phyloP scores from a whole-genome alignment of 164 flowering plant genomes.

The Dillenia suffruticosa region DNA sequence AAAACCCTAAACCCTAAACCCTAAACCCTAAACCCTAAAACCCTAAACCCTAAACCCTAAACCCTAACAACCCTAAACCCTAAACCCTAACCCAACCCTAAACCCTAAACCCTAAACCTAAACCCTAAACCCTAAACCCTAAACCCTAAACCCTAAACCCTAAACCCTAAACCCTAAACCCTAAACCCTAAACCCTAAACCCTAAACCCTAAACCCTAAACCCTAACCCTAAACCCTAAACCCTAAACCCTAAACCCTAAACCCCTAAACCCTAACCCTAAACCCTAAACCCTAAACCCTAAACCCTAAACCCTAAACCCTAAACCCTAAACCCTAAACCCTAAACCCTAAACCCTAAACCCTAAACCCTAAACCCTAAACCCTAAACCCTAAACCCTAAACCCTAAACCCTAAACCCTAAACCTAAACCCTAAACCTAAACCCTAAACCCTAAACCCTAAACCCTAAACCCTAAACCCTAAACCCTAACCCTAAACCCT shows the following conservation, averaged over 20 bases:
- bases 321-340: not conserved
- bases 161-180: constrained; percentile 1
- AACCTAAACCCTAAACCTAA: not conserved
- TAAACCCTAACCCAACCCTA: constrained; percentile 3
- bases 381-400: not conserved
- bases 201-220: constrained; percentile 4
- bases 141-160: constrained; percentile 4
- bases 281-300: not conserved
- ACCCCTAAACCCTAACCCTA: not conserved
- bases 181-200: constrained; percentile 1
- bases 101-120: not conserved
- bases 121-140: constrained; percentile 5
- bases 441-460: constrained; percentile 4
- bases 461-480: constrained; percentile 5
- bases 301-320: not conserved
- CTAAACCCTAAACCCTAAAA: constrained; percentile 4
- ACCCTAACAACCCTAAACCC: constrained; percentile 4
- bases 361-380: constrained; percentile 2
- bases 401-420: not conserved
- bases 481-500: not conserved
- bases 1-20: not conserved
- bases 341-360: not conserved
- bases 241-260: not conserved
- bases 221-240: not conserved
- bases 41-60: constrained; percentile 4